Conservation (phyloP, 2,329 filamentous ascomycete genomes). For the Akanthomyces uredinophilus region DNA sequence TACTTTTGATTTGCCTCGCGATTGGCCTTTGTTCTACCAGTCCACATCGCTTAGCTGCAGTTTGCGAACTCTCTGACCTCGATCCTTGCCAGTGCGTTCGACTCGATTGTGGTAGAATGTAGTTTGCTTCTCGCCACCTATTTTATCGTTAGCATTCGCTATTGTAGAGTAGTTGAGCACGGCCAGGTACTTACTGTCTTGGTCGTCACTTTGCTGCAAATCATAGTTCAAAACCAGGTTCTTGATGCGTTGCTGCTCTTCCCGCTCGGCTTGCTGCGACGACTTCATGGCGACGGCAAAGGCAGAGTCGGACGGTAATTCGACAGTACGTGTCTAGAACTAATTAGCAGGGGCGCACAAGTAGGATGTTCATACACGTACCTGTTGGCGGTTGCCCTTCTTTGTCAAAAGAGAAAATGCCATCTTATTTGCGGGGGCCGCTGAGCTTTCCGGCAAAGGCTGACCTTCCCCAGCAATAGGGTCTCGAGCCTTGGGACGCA, state of each 20-base stretch:
- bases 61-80: slow-evolving; percentile 79
- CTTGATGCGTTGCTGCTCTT: slow-evolving; percentile 98
- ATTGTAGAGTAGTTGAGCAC: slow-evolving; percentile 35
- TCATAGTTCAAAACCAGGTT: slow-evolving; percentile 96
- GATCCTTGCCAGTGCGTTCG: slow-evolving; percentile 55
- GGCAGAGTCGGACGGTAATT: slow-evolving; percentile 82
- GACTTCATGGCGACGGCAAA: slow-evolving; percentile 96
- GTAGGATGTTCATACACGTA: slow-evolving; percentile 28
- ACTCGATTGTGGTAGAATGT: slow-evolving; percentile 49
- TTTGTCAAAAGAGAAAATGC: slow-evolving; percentile 95
- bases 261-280: slow-evolving; percentile 89
- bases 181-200: slow-evolving; percentile 61
- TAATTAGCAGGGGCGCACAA: background rate
- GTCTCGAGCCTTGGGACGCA: slow-evolving; percentile 64
- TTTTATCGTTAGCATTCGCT: slow-evolving; percentile 41
- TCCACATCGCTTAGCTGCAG: slow-evolving; percentile 95
- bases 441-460: slow-evolving; percentile 12
- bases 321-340: slow-evolving; percentile 77
- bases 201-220: slow-evolving; percentile 74
- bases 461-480: slow-evolving; percentile 10
- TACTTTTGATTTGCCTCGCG: slow-evolving; percentile 25
- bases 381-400: slow-evolving; percentile 91
- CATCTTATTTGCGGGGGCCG: slow-evolving; percentile 58
- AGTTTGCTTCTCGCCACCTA: slow-evolving; percentile 46
- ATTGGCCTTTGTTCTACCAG: slow-evolving; percentile 58